Evolutionary conservation across 78 protist species (phyloP), one percentile per base, ranked within the genome.

Genomic region (Acrasis kona): DNA sequence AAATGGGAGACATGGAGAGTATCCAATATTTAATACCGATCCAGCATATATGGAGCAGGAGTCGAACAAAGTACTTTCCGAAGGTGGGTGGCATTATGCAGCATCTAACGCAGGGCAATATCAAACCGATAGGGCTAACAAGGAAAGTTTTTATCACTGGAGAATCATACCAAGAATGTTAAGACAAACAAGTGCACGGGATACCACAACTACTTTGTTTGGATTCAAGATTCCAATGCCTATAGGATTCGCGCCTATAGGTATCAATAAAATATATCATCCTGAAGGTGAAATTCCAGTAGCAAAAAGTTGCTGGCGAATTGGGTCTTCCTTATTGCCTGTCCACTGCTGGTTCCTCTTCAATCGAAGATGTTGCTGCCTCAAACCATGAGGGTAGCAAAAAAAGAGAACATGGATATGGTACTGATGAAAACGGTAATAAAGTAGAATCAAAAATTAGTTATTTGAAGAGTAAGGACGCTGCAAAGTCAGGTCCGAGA

Each of bases 401-500:
- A 41, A 86, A 83, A 7, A 80, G 81, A 64, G 40, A 70, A 64
- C 81, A 87, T 29, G 77, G 89, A 32, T 41, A 8, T 0, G 27
- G 74, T 9, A 84, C 90, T 7, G 79, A 35, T 42, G 40, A 74
- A 7, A 38, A 86, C 28, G 77, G 85, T 0, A 41, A 64, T n/a
- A 50, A 87, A 5, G 93, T 76, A 10, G 88, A 83, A 64, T 30
- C 19, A 12, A 5, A 70, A 50, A 41, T 65, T 9, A 78, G 76
- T 0, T 6, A 85, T 1, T 74, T 72, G 34, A 30, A 85, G 32
- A 84, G 90, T n/a, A 79, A 83, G 19, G 93, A 86, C 40, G 70
- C 89, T n/a, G 89, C 92, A 29, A 41, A 58, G 38, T 40, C 84
- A 5, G 92, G 92, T n/a, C n/a, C n/a, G n/a, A n/a, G n/a, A n/a